Conservation (phyloP, 352 stramenopile species). For the Globisporangium rhizosaccharum region DNA sequence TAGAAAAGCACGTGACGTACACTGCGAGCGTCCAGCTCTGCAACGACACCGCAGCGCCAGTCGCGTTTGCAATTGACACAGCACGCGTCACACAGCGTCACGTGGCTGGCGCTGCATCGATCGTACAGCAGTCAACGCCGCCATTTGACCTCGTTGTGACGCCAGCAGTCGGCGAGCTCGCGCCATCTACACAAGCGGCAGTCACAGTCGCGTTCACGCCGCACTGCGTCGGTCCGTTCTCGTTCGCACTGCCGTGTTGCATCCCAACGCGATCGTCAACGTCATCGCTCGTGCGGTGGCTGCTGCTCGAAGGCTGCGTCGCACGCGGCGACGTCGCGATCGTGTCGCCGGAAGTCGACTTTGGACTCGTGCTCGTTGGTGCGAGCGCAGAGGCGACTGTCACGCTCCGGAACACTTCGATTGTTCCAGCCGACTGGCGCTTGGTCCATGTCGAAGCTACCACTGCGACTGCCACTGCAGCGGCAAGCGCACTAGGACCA, state of each 20-base stretch:
- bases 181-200: conserved; percentile 10
- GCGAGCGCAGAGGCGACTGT: conserved; percentile 33
- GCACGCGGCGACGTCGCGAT: conserved; percentile 38
- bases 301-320: conserved; percentile 49
- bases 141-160: conserved; percentile 23
- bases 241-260: conserved; percentile 32
- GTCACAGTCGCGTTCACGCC: conserved; percentile 38
- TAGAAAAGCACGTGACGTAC: conserved; percentile 12
- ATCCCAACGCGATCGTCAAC: conserved; percentile 13
- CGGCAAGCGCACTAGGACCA: background rate
- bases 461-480: background rate
- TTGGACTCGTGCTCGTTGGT: conserved; percentile 65
- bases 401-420: conserved; percentile 24
- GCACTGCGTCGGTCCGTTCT: conserved; percentile 34
- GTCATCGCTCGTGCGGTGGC: conserved; percentile 31
- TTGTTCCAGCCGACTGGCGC: conserved; percentile 29
- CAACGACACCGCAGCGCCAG: conserved; percentile 28
- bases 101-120: background rate
- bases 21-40: conserved; percentile 6
- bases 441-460: conserved; percentile 39
- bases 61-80: conserved; percentile 19
- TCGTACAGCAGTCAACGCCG: background rate
- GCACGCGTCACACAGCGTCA: conserved; percentile 5
- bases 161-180: conserved; percentile 21
- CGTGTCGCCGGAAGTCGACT: conserved; percentile 51